Evolutionary conservation across 1,284 basidiomycete genomes (phyloP).

Genomic region (Leccinum pachyderme): DNA sequence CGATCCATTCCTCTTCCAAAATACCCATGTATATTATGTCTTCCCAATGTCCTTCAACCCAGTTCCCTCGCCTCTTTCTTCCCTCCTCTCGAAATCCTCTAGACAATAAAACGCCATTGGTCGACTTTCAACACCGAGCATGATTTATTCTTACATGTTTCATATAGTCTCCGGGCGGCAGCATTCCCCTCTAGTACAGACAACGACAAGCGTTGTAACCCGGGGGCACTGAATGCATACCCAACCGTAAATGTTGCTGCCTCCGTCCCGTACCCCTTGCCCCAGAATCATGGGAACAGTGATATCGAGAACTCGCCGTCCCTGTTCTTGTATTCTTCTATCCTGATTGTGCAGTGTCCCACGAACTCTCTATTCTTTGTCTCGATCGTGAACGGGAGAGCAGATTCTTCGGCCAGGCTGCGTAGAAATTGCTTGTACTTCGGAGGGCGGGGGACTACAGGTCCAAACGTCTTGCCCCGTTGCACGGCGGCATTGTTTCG

Average conservation of each 20-base stretch:
- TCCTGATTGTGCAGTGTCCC: conserved; percentile 9
- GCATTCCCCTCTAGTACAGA: conserved; percentile 15
- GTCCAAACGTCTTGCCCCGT: conserved; percentile 10
- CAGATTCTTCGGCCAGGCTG: conserved; percentile 8
- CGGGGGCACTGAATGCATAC: conserved; percentile 14
- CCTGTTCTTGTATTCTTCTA: conserved; percentile 15
- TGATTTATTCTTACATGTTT: conserved; percentile 15
- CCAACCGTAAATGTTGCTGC: conserved; percentile 11
- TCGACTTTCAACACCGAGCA: neutral
- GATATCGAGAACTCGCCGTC: conserved; percentile 16
- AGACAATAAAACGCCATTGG: neutral
- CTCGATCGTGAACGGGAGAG: conserved; percentile 12
- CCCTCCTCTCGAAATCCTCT: conserved; percentile 17
- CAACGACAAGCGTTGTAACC: conserved; percentile 18
- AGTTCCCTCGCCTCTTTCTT: conserved; percentile 16
- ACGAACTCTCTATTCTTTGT: neutral
- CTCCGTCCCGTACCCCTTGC: conserved; percentile 13
- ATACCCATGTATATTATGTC: conserved; percentile 21
- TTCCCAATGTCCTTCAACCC: conserved; percentile 17
- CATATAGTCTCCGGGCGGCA: conserved; percentile 9
- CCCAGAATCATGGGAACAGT: conserved; percentile 7
- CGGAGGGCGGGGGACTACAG: conserved; percentile 8
- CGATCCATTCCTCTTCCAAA: conserved; percentile 15
- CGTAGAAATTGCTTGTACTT: conserved; percentile 9
- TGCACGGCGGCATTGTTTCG: conserved; percentile 9